Conservation (phyloP, 768 basidiomycete species). For the Boletus eberwhitei region DNA sequence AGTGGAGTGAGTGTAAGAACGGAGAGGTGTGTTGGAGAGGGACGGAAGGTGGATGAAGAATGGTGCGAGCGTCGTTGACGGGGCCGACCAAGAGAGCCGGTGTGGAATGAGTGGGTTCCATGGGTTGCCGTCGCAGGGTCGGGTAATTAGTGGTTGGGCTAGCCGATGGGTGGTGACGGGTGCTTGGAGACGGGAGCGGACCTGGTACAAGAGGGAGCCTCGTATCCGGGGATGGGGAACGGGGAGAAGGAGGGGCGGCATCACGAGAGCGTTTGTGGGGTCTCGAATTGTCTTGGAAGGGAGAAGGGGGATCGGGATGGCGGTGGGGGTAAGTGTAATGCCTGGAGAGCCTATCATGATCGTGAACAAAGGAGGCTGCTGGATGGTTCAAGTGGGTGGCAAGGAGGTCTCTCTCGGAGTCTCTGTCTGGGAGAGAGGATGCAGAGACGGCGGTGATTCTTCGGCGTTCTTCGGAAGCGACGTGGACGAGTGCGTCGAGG, state of each 20-base stretch:
- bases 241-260: slow-evolving; percentile 9
- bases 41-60: slow-evolving; percentile 3
- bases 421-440: background rate
- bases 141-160: slow-evolving; percentile 19
- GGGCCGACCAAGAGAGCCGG: background rate
- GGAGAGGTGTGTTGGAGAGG: slow-evolving; percentile 13
- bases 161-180: slow-evolving; percentile 21
- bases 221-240: slow-evolving; percentile 10
- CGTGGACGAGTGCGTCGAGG: slow-evolving; percentile 69
- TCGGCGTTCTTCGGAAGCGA: slow-evolving; percentile 62
- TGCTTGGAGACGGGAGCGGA: slow-evolving; percentile 14
- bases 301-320: background rate
- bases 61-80: slow-evolving; percentile 5
- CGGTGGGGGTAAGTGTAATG: background rate
- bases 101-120: slow-evolving; percentile 10
- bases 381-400: background rate
- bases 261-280: slow-evolving; percentile 26
- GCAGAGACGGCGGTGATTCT: slow-evolving; percentile 36
- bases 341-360: slow-evolving; percentile 20
- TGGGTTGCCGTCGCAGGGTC: slow-evolving; percentile 22
- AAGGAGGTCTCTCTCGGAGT: background rate
- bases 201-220: background rate
- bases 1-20: slow-evolving; percentile 11
- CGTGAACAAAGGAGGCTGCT: slow-evolving; percentile 13
- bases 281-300: slow-evolving; percentile 6